These are phyloP conservation scores for Sugiyamaella chiloensis DNA, from an alignment of 805 yeast species.

Conservation along the genomic window DNA sequence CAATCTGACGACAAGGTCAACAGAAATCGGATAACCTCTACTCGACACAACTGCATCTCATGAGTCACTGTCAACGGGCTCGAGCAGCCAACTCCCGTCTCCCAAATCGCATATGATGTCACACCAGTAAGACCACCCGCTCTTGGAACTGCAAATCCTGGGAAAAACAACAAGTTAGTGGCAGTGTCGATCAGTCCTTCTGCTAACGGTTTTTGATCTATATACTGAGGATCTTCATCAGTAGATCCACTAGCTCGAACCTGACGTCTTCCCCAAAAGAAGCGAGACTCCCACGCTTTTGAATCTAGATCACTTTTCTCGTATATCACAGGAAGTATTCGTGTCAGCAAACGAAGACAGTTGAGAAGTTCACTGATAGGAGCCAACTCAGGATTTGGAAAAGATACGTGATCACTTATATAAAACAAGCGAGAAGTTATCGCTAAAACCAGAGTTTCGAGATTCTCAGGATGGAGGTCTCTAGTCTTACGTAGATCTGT, in stretches of 20 bases:
- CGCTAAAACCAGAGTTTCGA: conserved; percentile 49
- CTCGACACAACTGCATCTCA: conserved; percentile 58
- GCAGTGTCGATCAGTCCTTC: conserved; percentile 38
- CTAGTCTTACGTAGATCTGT: conserved; percentile 59
- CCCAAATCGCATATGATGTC: conserved; percentile 59
- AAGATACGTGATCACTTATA: conserved; percentile 28
- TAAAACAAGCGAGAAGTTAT: conserved; percentile 36
- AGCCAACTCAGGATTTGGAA: conserved; percentile 28
- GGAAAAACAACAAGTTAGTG: conserved; percentile 50
- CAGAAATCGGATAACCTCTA: conserved; percentile 62
- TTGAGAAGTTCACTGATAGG: conserved; percentile 46
- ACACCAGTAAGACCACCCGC: conserved; percentile 24
- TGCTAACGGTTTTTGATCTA: conserved; percentile 30
- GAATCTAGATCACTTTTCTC: conserved; percentile 42
- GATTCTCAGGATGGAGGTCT: conserved; percentile 55
- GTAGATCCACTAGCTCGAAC: neutral
- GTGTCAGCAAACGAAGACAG: conserved; percentile 62
- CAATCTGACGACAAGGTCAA: conserved; percentile 59
- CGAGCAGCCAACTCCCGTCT: conserved; percentile 65
- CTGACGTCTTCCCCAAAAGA: conserved; percentile 45
- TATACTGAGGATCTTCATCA: conserved; percentile 6
- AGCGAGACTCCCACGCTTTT: conserved; percentile 34
- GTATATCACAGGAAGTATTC: conserved; percentile 62
- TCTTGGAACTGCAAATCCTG: conserved; percentile 51
- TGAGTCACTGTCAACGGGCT: conserved; percentile 34